Evolutionary conservation across 768 basidiomycete species (phyloP).

Genomic region (Naganishia randhawae): DNA sequence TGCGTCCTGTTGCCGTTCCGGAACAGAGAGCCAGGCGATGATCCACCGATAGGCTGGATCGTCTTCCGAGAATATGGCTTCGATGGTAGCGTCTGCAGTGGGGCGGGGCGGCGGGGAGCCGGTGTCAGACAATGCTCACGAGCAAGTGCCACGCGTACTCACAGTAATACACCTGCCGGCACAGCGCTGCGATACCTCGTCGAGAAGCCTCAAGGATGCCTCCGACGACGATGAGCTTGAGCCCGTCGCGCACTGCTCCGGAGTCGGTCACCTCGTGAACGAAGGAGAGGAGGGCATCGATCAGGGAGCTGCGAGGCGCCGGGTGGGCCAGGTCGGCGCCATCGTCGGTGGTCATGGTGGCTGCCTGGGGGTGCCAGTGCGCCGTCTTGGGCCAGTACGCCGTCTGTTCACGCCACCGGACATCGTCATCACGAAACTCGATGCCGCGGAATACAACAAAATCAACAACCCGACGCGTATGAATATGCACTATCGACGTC

Average conservation of each 20-base stretch:
- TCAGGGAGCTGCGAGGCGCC: neutral
- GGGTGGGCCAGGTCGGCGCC: neutral
- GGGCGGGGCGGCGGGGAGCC: neutral
- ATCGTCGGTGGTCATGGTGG: neutral
- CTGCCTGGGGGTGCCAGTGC: no score
- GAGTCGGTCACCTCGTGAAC: slow-evolving; percentile 18
- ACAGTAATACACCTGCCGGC: slow-evolving; percentile 15
- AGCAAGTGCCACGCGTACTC: neutral
- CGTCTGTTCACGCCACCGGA: no score
- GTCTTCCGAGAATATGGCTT: slow-evolving; percentile 20
- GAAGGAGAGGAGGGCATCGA: slow-evolving; percentile 1
- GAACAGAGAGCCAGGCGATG: slow-evolving; percentile 26
- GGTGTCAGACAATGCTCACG: no score
- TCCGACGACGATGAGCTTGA: slow-evolving; percentile 27
- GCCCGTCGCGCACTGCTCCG: slow-evolving; percentile 21
- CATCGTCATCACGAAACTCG: no score
- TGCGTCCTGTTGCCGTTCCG: slow-evolving; percentile 16
- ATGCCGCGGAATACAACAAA: no score
- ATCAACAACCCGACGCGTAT: no score
- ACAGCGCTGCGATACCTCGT: slow-evolving; percentile 3
- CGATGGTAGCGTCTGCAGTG: slow-evolving; percentile 18
- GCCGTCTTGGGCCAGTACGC: no score
- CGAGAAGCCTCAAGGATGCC: slow-evolving; percentile 24
- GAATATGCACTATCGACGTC: neutral
- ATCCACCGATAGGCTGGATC: slow-evolving; percentile 29